Evolutionary conservation across 2,329 filamentous ascomycete species (phyloP).

Genomic region (Colletotrichum sp.): DNA sequence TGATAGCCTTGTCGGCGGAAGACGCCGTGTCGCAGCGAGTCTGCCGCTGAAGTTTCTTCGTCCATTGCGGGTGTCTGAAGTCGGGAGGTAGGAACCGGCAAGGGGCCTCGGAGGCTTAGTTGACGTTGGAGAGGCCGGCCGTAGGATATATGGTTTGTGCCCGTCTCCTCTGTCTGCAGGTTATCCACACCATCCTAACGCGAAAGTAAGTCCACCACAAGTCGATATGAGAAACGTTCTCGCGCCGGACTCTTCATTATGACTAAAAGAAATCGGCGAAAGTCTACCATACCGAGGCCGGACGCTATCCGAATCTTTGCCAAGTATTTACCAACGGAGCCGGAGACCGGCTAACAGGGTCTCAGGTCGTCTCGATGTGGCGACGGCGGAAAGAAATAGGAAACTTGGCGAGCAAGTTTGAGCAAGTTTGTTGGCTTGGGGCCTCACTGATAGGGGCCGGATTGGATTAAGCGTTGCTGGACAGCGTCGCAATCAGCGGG

Average conservation of each 20-base stretch:
- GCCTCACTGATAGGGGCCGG: background rate
- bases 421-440: background rate
- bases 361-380: background rate
- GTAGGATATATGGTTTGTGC: background rate
- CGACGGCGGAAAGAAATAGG: background rate
- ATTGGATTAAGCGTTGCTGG: background rate
- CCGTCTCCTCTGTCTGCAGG: background rate
- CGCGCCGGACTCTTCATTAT: background rate
- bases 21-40: background rate
- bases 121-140: rapidly evolving
- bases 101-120: rapidly evolving
- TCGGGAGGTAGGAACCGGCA: background rate
- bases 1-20: background rate
- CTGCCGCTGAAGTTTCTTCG: background rate
- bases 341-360: background rate
- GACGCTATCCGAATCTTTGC: background rate
- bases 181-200: background rate
- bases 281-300: background rate
- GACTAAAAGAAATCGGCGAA: background rate
- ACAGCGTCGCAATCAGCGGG: conserved; percentile 29
- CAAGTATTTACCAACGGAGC: background rate
- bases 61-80: background rate
- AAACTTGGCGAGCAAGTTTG: background rate
- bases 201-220: background rate
- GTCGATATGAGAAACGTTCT: background rate